phyloP scores from a whole-genome alignment of 2,329 filamentous ascomycete species.

The Cladosporium sp. region DNA sequence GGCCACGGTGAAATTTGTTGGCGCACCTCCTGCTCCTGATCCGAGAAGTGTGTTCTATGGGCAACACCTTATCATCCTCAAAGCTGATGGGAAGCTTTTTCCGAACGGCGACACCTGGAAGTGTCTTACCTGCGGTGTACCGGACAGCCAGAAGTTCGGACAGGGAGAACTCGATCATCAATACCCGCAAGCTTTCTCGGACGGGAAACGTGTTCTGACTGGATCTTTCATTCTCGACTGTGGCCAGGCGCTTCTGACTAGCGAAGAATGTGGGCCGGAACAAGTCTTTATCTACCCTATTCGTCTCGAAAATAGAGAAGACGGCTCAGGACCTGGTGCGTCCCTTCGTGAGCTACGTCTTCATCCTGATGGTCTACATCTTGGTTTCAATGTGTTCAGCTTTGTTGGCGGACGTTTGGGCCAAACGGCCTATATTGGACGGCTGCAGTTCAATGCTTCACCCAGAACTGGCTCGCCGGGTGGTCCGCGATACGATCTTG shows the following conservation, averaged over 20 bases:
- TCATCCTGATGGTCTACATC: not conserved
- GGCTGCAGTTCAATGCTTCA: not conserved
- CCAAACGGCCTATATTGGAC: not conserved
- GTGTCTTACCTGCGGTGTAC: not conserved
- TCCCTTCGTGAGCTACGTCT: not conserved
- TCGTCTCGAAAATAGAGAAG: not conserved
- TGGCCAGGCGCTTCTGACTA: not conserved
- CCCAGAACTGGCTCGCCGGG: not conserved
- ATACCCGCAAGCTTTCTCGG: not conserved
- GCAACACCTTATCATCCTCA: not conserved
- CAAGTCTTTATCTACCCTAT: not conserved
- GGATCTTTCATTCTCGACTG: not conserved
- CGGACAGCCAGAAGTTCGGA: not conserved
- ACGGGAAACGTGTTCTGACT: not conserved
- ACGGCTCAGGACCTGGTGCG: not conserved
- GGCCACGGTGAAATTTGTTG: not conserved
- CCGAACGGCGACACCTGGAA: not conserved
- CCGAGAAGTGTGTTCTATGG: not conserved
- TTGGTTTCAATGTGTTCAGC: not conserved
- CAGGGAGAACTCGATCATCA: not conserved
- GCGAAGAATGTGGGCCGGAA: not conserved
- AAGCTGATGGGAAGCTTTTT: not conserved
- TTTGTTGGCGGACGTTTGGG: not conserved
- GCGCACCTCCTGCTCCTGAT: not conserved
- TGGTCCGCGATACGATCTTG: not conserved